Percentiles rank a stretch among this genome's conserved stretches.
phyloP scores from a whole-genome alignment of 352 stramenopile species.

The Phytophthora crassamura region DNA sequence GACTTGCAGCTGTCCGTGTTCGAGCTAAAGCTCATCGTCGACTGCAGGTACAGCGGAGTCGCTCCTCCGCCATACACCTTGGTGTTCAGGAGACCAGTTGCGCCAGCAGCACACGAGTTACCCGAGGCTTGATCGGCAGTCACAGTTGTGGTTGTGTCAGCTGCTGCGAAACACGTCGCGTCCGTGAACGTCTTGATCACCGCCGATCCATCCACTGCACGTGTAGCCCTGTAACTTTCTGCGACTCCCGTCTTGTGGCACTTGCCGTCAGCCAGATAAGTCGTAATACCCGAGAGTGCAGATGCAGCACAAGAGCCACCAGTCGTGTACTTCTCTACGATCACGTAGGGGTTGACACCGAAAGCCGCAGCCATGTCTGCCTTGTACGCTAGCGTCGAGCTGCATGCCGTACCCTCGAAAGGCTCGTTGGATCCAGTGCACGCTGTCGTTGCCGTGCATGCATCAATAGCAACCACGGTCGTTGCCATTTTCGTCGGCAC shows the following conservation, averaged over 20 bases:
- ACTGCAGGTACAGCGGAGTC: conserved; percentile 10
- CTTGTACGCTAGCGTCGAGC: conserved; percentile 3
- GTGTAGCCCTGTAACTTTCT: conserved; percentile 9
- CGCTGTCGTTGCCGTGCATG: neutral
- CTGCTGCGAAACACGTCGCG: neutral
- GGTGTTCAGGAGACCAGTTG: conserved; percentile 3
- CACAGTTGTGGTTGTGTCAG: neutral
- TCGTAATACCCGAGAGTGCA: too few species aligned
- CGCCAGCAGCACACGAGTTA: too few species aligned
- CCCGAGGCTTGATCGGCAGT: neutral
- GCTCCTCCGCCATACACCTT: conserved; percentile 8
- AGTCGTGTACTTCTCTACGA: conserved; percentile 8
- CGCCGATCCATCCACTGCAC: neutral
- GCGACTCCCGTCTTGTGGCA: too few species aligned
- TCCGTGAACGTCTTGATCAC: neutral
- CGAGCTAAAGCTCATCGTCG: conserved; percentile 1
- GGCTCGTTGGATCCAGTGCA: neutral
- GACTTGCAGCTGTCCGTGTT: neutral
- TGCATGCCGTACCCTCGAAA: conserved; percentile 8
- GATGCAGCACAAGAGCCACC: too few species aligned
- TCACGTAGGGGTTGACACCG: conserved; percentile 10
- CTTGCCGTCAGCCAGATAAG: too few species aligned
- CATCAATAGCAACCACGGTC: neutral
- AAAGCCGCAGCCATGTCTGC: conserved; percentile 4
- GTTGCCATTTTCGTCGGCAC: too few species aligned